Evolutionary conservation across 345 rosid species (phyloP), one percentile per base, ranked within the genome.

Genomic region (Populus deltoides): DNA sequence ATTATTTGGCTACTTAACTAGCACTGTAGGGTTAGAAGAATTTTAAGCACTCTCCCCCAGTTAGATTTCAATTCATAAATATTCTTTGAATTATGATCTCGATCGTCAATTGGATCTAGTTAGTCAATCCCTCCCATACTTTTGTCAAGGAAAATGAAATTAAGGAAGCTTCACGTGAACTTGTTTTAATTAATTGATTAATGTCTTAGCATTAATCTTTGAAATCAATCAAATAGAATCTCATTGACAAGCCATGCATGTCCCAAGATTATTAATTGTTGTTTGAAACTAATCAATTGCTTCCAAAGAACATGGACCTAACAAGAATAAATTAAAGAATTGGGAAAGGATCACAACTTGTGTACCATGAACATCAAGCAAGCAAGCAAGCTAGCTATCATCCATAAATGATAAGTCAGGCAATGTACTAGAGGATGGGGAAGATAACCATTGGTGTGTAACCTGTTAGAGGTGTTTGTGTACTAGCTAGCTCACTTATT

Each of bases 381-480:
- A 49, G 55, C 63, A 9, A 49, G 55, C 63, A 9, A 7, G 62
- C 62, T 57, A 3, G 15, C 29, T 57, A 57, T 57, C 27, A 57
- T 57, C 63, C 63, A 57, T 8, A n/a, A 24, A 59, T 24, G 65
- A 59, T 59, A 59, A 59, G n/a, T 59, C 29, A 59, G 9, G 65
- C 13, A 10, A 59, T 59, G 65, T 59, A 12, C 65, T 9, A 12
- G 25, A 59, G 65, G 65, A 24, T 24, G 65, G 27, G 65, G 61
- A 8, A 55, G n/a, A 22, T 2, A 55, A 7, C 61, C 61, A 22
- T 22, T 55, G 25, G 3, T 22, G 61, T 22, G 11, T 55, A 55
- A 22, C 65, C 68, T 6, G 55, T 69, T 69, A 55, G 57, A 74
- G 31, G 68, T 72, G 22, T 72, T 57, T 71, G 67, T 66, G 74